Evolutionary conservation across 805 yeast species (phyloP).

Genomic region (Lipomyces spencermartinsiae): DNA sequence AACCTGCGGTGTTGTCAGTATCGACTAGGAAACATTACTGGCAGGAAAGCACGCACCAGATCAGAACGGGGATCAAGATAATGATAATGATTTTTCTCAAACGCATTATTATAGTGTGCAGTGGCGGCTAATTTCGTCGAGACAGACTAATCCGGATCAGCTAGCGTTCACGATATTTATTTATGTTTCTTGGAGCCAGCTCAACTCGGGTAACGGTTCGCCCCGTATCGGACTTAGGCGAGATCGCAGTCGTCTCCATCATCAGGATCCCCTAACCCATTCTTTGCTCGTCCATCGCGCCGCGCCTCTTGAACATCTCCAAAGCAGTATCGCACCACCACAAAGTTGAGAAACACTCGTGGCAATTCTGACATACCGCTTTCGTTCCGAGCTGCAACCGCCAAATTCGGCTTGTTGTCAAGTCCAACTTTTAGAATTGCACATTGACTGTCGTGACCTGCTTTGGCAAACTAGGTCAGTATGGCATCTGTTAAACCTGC

Average conservation of each 20-base stretch:
- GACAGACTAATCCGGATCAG: background rate
- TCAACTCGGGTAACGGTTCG: background rate
- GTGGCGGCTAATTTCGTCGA: background rate
- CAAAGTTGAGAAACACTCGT: too few species aligned
- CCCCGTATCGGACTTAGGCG: conserved; percentile 14
- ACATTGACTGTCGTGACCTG: background rate
- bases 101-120: conserved; percentile 17
- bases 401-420: background rate
- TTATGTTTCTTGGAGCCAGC: too few species aligned
- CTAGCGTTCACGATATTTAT: background rate
- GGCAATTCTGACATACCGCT: background rate
- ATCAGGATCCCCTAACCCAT: background rate
- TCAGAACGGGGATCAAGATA: background rate
- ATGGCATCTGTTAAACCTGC: conserved; percentile 19
- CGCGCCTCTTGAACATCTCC: background rate
- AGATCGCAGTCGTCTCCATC: background rate
- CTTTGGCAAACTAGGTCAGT: background rate
- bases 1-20: conserved; percentile 3
- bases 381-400: background rate
- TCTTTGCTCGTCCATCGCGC: conserved; percentile 8
- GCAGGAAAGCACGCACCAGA: conserved; percentile 14
- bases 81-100: conserved; percentile 11
- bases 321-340: too few species aligned
- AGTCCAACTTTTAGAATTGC: background rate
- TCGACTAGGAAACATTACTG: background rate